These are phyloP conservation scores for Dipteronia sinensis DNA, from an alignment of 345 rosid species.

Conservation along the genomic window DNA sequence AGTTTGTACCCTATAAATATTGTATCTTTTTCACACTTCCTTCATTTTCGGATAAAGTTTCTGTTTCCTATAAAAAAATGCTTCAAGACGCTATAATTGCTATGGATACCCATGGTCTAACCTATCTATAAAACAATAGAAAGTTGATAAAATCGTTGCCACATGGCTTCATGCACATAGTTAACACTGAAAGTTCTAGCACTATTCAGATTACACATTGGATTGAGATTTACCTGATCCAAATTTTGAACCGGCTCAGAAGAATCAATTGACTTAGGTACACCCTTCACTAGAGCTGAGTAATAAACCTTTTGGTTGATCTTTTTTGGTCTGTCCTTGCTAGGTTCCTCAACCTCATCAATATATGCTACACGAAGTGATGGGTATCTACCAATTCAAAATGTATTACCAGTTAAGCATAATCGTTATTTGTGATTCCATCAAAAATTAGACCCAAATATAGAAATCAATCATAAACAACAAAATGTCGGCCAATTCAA, in stretches of 20 bases:
- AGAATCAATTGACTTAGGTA: slow-evolving; percentile 87
- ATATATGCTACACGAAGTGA: slow-evolving; percentile 98
- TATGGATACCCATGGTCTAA: neutral
- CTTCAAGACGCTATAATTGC: neutral
- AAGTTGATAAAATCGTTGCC: neutral
- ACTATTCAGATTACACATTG: neutral
- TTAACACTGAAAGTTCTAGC: neutral
- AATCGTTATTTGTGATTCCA: slow-evolving; percentile 6
- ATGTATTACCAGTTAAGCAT: slow-evolving; percentile 15
- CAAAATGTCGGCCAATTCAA: slow-evolving; percentile 54
- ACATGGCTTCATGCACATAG: neutral
- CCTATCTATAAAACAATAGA: neutral
- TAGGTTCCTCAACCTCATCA: slow-evolving; percentile 95
- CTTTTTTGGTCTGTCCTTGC: slow-evolving; percentile 62
- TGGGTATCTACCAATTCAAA: slow-evolving; percentile 68
- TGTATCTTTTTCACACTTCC: too few relatives aligned
- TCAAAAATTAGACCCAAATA: slow-evolving; percentile 8
- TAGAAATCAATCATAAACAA: slow-evolving; percentile 73
- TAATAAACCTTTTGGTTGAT: slow-evolving; percentile 77
- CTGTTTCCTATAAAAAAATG: neutral
- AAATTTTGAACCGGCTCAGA: slow-evolving; percentile 77
- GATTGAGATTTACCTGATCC: slow-evolving; percentile 69
- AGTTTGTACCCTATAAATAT: too few relatives aligned
- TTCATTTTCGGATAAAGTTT: too few relatives aligned
- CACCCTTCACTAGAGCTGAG: slow-evolving; percentile 85